Conservation (phyloP, 2,329 filamentous ascomycete genomes). For the Thermoascus crustaceus region DNA sequence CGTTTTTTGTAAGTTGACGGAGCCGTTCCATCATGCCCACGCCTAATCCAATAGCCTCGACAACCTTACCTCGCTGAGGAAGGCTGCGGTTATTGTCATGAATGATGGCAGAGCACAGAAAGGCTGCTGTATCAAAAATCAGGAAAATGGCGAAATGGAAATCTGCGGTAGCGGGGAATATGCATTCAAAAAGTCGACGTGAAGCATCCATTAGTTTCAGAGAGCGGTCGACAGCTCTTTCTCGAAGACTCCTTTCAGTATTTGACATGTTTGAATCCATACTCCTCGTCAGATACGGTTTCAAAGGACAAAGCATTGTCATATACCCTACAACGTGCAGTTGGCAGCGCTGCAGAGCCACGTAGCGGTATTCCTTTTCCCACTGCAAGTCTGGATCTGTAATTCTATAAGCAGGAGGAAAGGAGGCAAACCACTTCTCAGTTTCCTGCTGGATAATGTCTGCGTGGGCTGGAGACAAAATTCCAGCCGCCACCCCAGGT, state of each 20-base stretch:
- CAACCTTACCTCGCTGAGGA: conserved; percentile 34
- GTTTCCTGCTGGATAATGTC: conserved; percentile 27
- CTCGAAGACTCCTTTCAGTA: conserved; percentile 33
- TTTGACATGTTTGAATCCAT: conserved; percentile 16
- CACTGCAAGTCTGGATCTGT: conserved; percentile 34
- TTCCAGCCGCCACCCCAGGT: conserved; percentile 9
- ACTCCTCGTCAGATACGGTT: conserved; percentile 37
- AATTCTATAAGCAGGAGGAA: conserved; percentile 37
- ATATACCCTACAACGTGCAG: conserved; percentile 40
- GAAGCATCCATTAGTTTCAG: conserved; percentile 37
- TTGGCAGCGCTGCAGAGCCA: conserved; percentile 40
- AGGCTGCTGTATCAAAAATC: conserved; percentile 45
- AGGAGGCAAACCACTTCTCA: conserved; percentile 36
- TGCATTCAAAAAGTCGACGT: conserved; percentile 34
- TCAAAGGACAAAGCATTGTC: conserved; percentile 40
- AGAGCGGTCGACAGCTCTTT: conserved; percentile 37
- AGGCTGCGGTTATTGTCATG: conserved; percentile 40
- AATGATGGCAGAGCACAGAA: conserved; percentile 45
- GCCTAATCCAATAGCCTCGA: conserved; percentile 32
- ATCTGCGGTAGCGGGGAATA: conserved; percentile 38
- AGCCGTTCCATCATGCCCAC: conserved; percentile 26
- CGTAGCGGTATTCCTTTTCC: conserved; percentile 36
- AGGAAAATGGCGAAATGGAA: conserved; percentile 45
- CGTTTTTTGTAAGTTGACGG: conserved; percentile 14
- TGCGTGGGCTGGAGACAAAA: conserved; percentile 10